These are phyloP conservation scores for Kockiozyma suomiensis DNA, from an alignment of 805 yeast species.

Conservation along the genomic window DNA sequence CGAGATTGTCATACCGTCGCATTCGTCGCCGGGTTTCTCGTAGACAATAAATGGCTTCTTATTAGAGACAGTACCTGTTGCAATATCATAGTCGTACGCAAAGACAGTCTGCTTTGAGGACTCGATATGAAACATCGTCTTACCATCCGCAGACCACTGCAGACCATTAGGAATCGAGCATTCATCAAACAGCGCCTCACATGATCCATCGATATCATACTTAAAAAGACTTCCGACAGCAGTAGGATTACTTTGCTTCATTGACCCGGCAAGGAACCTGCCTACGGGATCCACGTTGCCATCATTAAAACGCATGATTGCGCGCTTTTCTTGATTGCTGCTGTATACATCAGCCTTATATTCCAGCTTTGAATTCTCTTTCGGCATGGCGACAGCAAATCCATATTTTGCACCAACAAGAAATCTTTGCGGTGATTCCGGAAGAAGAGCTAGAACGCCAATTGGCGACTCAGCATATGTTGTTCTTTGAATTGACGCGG, in stretches of 20 bases:
- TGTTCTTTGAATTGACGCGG: slow-evolving; percentile 38
- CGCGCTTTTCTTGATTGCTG: slow-evolving; percentile 40
- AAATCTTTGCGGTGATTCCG: slow-evolving; percentile 49
- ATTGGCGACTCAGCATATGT: slow-evolving; percentile 45
- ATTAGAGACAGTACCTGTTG: slow-evolving; percentile 45
- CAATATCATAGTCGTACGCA: slow-evolving; percentile 50
- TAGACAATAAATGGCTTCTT: slow-evolving; percentile 48
- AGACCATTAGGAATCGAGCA: slow-evolving; percentile 72
- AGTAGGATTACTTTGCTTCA: slow-evolving; percentile 47
- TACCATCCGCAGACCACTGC: slow-evolving; percentile 53
- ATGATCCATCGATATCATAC: slow-evolving; percentile 43
- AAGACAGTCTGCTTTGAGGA: slow-evolving; percentile 53
- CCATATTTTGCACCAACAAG: slow-evolving; percentile 70
- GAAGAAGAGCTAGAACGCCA: slow-evolving; percentile 74
- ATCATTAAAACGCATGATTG: slow-evolving; percentile 68
- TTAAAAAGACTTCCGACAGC: slow-evolving; percentile 63
- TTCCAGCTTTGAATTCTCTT: slow-evolving; percentile 6
- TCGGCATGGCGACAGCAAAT: slow-evolving; percentile 47
- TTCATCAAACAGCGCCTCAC: slow-evolving; percentile 44
- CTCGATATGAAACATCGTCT: slow-evolving; percentile 56
- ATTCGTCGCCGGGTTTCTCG: slow-evolving; percentile 50
- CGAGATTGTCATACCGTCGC: slow-evolving; percentile 78
- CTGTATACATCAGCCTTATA: slow-evolving; percentile 27
- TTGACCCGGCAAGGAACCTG: slow-evolving; percentile 77
- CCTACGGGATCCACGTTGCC: slow-evolving; percentile 81